Evolutionary conservation across 108 stramenopile genomes (phyloP), one percentile per base, ranked within the genome.

Genomic region (Nannochloropsis salina): DNA sequence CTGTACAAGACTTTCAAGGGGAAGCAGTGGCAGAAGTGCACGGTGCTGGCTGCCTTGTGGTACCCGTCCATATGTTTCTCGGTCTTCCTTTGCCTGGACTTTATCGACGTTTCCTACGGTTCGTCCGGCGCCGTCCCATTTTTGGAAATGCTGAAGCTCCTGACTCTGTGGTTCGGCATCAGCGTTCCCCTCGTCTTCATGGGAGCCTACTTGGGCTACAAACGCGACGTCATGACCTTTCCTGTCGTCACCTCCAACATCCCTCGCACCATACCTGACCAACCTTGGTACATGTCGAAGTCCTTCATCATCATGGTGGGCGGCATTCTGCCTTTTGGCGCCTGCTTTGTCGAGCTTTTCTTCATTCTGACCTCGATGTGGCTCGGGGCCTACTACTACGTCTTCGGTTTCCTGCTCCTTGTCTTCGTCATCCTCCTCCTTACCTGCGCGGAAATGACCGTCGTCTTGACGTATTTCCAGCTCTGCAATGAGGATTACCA

Each of bases 361-460:
- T 99, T 99, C 93, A 97, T 99, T 90, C 97, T 99, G 95, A 94
- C 94, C 45, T 94, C 95, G 80, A 90, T 99, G 84, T 99, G 99
- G 99, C 92, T 98, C 87, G 95, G 96, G 84, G 97, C 97, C 88
- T 94, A 96, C 86, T 99, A 99, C 92, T 99, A 99, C 93, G 95
- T 99, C 41, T 99, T 99, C 93, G 97, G 99, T 80, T 99, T 99
- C 92, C 92, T 99, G 15, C 90, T 97, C 90, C 93, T 97, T 20
- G 98, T 99, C 9, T 83, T 97, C 51, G 18, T 96, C 83, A 98
- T 99, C 87, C 92, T 99, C 45, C 88, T 93, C 12, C 93, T 96
- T 43, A 98, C 97, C 10, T 97, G 97, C 89, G 96, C 98, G 6
- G 94, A 97, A 92, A 97, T 98, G 43, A 89, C 95, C 61, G 96